Evolutionary conservation across 2,329 filamentous ascomycete genomes (phyloP), one percentile per base, ranked within the genome.

Genomic region (Neonectria punicea): DNA sequence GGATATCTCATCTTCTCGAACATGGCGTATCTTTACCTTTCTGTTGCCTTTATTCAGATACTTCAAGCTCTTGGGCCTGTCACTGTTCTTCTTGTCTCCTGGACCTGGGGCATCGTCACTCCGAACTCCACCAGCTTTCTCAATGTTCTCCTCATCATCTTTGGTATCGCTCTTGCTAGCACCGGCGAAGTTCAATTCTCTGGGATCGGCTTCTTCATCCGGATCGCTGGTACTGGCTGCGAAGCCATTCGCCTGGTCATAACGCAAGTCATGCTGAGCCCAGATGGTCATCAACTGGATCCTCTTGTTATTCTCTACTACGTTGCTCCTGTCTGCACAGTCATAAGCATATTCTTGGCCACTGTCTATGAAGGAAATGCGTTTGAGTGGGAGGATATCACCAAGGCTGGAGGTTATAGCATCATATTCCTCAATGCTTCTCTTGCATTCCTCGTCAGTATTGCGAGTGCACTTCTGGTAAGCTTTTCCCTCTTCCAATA

Each of bases 221-320:
- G 95, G 81, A 78, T 91, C 57, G 90, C 85, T 65, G 93, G 92
- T 69, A 91, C 94, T 72, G 77, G 90, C 55, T 94, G 94, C 75
- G 93, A 96, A 81, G 92, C 92, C 51, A 85, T 92, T 67, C 89
- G 92, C 65, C 83, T 95, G 68, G 90, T 93, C 80, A 92, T 95
- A 91, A 92, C 94, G 61, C 91, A 95, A 82, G 88, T 90, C 64
- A 84, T 96, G 69, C 87, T 96, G 55, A 92, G 89, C 75, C 89
- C 86, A 44, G 86, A 90, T 51, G 92, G 93, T 49, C 77, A 91
- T 83, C 93, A 92, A 84, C 95, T 96, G 92, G 92, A 94, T 74
- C 92, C 93, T 39, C 85, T 96, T 41, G 92, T 95, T 68, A 92
- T 91, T 41, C 86, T 96, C 28, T 96, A 95, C 85, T 96, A 96